These are phyloP conservation scores for Urochloa ruziziensis DNA, from an alignment of 176 grass and related monocot genomes.

Conservation along the genomic window DNA sequence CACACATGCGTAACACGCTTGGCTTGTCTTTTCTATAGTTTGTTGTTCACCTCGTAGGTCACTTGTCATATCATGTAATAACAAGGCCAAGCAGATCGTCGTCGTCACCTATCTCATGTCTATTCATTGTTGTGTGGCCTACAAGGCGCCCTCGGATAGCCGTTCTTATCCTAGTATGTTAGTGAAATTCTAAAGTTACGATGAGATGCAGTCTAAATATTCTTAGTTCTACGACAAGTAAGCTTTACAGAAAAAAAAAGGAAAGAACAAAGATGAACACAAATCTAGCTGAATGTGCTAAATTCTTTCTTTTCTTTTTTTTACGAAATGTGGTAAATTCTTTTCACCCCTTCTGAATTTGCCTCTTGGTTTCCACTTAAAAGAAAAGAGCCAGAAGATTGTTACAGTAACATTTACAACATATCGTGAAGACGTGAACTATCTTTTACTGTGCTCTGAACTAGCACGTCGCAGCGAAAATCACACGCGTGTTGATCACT, in stretches of 20 bases:
- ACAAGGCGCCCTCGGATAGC: not conserved
- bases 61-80: not conserved
- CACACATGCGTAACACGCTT: not conserved
- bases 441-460: not conserved
- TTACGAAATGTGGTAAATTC: too few species aligned
- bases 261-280: not conserved
- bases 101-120: not conserved
- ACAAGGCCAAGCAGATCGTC: not conserved
- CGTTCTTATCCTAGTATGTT: not conserved
- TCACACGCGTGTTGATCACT: not conserved
- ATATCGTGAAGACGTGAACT: not conserved
- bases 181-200: not conserved
- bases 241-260: not conserved
- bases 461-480: not conserved
- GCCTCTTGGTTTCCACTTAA: not conserved
- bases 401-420: not conserved
- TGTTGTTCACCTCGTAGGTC: not conserved
- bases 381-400: not conserved
- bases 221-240: not conserved
- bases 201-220: not conserved
- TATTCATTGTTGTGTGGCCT: not conserved
- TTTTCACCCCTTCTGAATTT: not conserved
- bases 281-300: not conserved
- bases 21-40: not conserved
- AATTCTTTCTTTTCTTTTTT: too few species aligned